These are phyloP conservation scores for Penicillium daleae DNA, from an alignment of 495 filamentous ascomycete species.

Conservation along the genomic window DNA sequence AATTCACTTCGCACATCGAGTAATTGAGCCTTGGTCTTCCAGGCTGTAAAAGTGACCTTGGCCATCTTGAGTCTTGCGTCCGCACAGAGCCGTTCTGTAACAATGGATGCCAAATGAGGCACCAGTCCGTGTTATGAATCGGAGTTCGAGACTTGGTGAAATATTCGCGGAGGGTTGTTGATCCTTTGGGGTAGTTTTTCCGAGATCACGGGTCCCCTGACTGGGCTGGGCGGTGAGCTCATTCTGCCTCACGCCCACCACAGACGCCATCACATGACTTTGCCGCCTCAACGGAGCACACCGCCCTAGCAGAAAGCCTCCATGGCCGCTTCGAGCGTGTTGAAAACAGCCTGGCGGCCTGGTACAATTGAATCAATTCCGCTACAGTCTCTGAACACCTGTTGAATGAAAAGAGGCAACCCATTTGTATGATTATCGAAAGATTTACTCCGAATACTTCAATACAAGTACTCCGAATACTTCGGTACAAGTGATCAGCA, in stretches of 20 bases:
- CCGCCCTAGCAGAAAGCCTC: too few relatives aligned
- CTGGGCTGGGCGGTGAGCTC: background rate
- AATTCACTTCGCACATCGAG: conserved; percentile 68
- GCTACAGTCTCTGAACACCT: too few relatives aligned
- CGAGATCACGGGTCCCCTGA: background rate
- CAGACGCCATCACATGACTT: background rate
- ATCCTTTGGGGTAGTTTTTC: conserved; percentile 18
- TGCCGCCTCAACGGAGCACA: too few relatives aligned
- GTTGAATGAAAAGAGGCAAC: too few relatives aligned
- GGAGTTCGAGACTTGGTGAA: conserved; percentile 12
- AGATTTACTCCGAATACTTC: too few relatives aligned
- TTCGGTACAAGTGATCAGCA: too few relatives aligned
- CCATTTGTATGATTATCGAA: too few relatives aligned
- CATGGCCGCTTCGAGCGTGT: too few relatives aligned
- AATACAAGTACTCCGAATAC: too few relatives aligned
- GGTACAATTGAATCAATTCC: too few relatives aligned
- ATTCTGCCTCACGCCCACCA: background rate
- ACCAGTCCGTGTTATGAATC: background rate
- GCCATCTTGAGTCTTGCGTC: conserved; percentile 54
- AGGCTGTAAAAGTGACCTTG: conserved; percentile 78
- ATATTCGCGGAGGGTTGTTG: conserved; percentile 25
- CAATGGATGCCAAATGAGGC: background rate
- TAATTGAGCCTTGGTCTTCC: conserved; percentile 69
- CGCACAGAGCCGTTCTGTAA: background rate
- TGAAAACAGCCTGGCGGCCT: too few relatives aligned